These are phyloP conservation scores for Rubia yunnanensis DNA, from an alignment of 257 asterid genomes.

Conservation along the genomic window DNA sequence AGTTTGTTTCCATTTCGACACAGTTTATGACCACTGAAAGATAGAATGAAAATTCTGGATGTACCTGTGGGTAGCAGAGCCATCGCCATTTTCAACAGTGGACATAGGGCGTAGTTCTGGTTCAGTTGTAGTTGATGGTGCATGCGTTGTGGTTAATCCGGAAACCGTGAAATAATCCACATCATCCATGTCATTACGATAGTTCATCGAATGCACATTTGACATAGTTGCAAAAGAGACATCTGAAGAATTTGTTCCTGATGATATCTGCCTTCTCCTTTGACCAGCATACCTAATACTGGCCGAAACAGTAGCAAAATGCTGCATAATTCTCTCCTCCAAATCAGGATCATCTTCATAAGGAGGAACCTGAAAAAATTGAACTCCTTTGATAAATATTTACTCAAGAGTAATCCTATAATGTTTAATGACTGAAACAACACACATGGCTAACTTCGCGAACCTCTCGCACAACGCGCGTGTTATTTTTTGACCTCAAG, in stretches of 20 bases:
- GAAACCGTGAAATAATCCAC: conserved; percentile 8
- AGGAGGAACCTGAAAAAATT: conserved; percentile 26
- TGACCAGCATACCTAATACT: conserved; percentile 25
- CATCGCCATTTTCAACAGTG: conserved; percentile 9
- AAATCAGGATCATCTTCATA: conserved; percentile 23
- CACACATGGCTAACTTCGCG: conserved; percentile 27
- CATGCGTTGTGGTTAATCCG: conserved; percentile 14
- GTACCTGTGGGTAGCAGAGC: conserved; percentile 33
- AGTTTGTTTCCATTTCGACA: not conserved
- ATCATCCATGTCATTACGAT: conserved; percentile 12
- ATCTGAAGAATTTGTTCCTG: conserved; percentile 24
- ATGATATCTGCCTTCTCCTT: conserved; percentile 29
- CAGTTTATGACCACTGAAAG: not conserved
- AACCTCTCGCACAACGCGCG: conserved; percentile 17
- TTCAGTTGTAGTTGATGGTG: conserved; percentile 14
- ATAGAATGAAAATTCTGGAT: not conserved
- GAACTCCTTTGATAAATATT: conserved; percentile 1
- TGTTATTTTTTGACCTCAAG: conserved; percentile 21
- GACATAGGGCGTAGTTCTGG: conserved; percentile 11
- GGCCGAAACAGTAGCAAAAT: conserved; percentile 28
- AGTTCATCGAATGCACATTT: conserved; percentile 10
- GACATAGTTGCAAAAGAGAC: conserved; percentile 20
- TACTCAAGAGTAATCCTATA: not conserved
- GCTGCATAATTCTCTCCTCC: conserved; percentile 33
- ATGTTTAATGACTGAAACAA: not conserved